Base-by-base conservation (phyloP, 1,284 basidiomycete species). In the Ustilago nuda region DNA sequence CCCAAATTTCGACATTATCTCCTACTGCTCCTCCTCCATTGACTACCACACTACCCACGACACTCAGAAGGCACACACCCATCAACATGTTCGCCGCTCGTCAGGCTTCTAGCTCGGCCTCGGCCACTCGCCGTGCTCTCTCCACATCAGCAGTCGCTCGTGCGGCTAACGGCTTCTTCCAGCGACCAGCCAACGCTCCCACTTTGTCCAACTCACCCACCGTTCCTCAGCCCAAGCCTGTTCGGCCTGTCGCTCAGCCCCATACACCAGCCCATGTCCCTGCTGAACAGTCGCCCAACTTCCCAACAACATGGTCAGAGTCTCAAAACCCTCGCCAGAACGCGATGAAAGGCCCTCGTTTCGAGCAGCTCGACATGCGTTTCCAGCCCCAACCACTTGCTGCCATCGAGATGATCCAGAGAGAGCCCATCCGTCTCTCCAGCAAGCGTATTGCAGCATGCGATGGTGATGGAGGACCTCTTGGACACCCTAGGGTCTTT, bases 401-500 rank as follows among this genome's bases (percentile, higher is more conserved):
- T 71, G 96, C 95, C 2, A 95, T 98, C 91, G 92, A 92, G 77
- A 89, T 98, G 85, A 90, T 98, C 78, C 89, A 89, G 57, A 89
- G 93, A 76, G 94, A 97, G 86, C 94, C 95, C 8, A 90, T 97
- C 62, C 89, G 92, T 56, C 86, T 94, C 62, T 91, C 95, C 1
- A 86, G 92, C 59, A 92, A 91, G 37, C 89, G 96, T 77, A 92
- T 91, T 84, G 95, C 94, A 4, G 89, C 91, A 60, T 99, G 96
- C 85, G 95, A 99, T 86, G 96, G 96, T 79, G 82, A 81, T 19
- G 92, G 91, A 86, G 96, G 96, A n/a, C 91, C 96, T 56, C 90
- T 99, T 37, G 96, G 96, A 53, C 96, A 99, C 86, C 96, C 96
- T 15, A 95, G 94, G 89, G 92, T 98, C 78, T 98, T 91, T 86